Evolutionary conservation across 2,329 filamentous ascomycete species (phyloP).

Genomic region (Corynespora cassiicola): DNA sequence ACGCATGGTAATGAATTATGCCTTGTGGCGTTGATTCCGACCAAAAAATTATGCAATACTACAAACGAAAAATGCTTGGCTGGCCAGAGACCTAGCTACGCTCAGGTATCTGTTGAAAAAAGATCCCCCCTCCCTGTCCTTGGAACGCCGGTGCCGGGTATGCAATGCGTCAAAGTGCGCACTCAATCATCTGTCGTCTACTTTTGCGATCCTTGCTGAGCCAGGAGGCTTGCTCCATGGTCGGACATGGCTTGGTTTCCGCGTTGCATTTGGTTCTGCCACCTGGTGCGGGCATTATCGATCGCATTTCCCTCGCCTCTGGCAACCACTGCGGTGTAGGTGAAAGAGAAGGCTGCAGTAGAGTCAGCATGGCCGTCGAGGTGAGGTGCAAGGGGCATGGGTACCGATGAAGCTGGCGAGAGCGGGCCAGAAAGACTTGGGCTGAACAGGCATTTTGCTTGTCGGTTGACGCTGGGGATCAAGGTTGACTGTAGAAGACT

Average conservation of each 20-base stretch:
- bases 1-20: no score
- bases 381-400: background rate
- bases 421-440: conserved; percentile 41
- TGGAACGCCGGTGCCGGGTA: no score
- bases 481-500: conserved; percentile 1
- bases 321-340: conserved; percentile 41
- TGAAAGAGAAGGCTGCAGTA: conserved; percentile 29
- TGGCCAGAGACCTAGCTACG: no score
- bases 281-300: conserved; percentile 40
- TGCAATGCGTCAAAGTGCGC: no score
- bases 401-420: conserved; percentile 41
- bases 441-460: conserved; percentile 34
- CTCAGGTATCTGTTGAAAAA: no score
- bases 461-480: conserved; percentile 4
- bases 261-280: conserved; percentile 33
- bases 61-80: no score
- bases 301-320: conserved; percentile 39
- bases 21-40: no score
- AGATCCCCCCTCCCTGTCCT: no score
- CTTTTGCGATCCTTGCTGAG: no score
- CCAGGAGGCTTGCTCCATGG: no score
- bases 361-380: conserved; percentile 8
- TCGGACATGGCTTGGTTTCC: conserved; percentile 15
- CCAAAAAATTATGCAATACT: no score
- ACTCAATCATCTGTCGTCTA: no score